A percentile compares a stretch with the other conserved stretches of the same genome.
phyloP scores from a whole-genome alignment of 805 yeast genomes.

The Metschnikowia rubicola region DNA sequence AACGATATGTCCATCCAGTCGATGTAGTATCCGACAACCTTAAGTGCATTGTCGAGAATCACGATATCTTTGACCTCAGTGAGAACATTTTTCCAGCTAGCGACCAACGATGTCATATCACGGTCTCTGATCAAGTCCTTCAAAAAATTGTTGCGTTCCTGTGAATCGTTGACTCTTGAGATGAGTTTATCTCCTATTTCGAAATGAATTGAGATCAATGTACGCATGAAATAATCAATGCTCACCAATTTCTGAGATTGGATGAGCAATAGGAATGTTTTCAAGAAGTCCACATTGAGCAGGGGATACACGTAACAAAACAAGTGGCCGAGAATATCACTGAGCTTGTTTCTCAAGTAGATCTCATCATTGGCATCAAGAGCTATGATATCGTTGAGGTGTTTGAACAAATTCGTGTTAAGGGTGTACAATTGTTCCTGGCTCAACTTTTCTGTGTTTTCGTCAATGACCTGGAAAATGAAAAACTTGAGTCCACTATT shows the following conservation, averaged over 20 bases:
- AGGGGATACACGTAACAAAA: conserved; percentile 35
- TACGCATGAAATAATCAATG: conserved; percentile 70
- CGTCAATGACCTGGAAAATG: conserved; percentile 66
- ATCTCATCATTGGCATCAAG: conserved; percentile 22
- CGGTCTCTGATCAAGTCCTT: conserved; percentile 79
- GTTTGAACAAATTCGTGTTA: conserved; percentile 46
- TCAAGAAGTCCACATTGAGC: conserved; percentile 31
- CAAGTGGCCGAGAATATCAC: conserved; percentile 31
- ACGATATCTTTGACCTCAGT: conserved; percentile 28
- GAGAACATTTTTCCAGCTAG: conserved; percentile 64
- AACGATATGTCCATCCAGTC: conserved; percentile 88
- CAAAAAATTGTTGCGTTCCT: conserved; percentile 63
- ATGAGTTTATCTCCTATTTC: conserved; percentile 93
- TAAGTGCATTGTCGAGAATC: conserved; percentile 55
- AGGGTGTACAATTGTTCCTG: conserved; percentile 45
- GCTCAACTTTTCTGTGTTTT: conserved; percentile 43
- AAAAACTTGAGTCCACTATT: conserved; percentile 62
- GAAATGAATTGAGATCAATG: conserved; percentile 71
- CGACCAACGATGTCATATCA: conserved; percentile 66
- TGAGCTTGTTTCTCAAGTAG: conserved; percentile 36
- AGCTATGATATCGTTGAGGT: conserved; percentile 30
- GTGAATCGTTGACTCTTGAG: conserved; percentile 57
- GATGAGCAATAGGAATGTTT: conserved; percentile 25
- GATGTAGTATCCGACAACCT: conserved; percentile 77
- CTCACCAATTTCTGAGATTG: conserved; percentile 18